Conservation (phyloP, 169 alveolate species). For the Theileria annulata region DNA sequence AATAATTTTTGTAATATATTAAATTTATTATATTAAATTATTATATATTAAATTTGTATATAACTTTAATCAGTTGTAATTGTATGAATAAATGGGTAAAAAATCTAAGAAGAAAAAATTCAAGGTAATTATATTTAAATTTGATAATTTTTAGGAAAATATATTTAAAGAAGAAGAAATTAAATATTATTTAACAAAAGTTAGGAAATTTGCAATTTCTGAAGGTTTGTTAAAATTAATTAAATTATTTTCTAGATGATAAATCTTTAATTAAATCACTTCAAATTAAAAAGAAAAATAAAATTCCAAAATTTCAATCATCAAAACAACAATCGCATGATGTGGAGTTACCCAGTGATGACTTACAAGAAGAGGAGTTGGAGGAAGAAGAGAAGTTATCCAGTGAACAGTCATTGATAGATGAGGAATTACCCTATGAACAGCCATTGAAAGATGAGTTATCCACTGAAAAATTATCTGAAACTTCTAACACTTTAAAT, state of each 20-base stretch:
- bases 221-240: constrained; percentile 7
- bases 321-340: neutral
- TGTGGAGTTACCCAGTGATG: neutral
- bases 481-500: neutral
- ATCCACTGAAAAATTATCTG: neutral
- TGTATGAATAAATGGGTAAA: neutral
- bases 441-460: neutral
- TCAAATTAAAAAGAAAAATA: neutral
- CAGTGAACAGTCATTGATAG: neutral
- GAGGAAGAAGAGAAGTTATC: neutral
- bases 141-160: constrained; percentile 1
- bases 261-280: constrained; percentile 3
- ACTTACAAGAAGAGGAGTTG: neutral
- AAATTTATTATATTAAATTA: no score
- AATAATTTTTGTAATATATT: neutral
- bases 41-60: no score
- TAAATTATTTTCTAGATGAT: neutral
- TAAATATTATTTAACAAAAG: constrained; percentile 8
- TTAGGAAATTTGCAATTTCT: constrained; percentile 20
- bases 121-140: neutral
- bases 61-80: no score
- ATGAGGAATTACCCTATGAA: neutral
- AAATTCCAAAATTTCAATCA: neutral
- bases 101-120: constrained; percentile 19
- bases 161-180: constrained; percentile 19